These are phyloP conservation scores for Oenanthe sinensis DNA, from an alignment of 129 eudicot genomes.

Conservation along the genomic window DNA sequence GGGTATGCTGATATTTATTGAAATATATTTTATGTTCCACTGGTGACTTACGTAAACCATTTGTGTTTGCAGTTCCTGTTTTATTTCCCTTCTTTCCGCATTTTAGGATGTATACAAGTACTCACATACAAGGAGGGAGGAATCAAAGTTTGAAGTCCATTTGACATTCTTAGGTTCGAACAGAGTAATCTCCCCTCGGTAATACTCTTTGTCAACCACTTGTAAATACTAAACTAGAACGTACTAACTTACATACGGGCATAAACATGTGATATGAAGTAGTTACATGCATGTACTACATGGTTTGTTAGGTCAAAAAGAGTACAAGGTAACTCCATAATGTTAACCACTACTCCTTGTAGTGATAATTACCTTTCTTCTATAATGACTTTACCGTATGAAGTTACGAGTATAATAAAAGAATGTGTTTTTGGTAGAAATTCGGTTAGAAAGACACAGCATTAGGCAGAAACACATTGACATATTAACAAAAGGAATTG, in stretches of 20 bases:
- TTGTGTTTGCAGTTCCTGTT: slow-evolving; percentile 18
- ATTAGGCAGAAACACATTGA: background rate
- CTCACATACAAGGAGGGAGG: slow-evolving; percentile 13
- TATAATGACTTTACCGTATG: background rate
- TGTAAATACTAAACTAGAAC: background rate
- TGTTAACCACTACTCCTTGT: background rate
- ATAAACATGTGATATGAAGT: background rate
- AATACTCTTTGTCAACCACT: background rate
- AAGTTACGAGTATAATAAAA: background rate
- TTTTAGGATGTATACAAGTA: slow-evolving; percentile 18
- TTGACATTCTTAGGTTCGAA: slow-evolving; percentile 4
- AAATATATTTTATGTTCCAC: background rate
- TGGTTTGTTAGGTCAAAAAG: background rate
- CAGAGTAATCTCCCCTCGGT: background rate
- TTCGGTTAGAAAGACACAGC: background rate
- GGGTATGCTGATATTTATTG: background rate
- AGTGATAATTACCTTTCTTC: background rate
- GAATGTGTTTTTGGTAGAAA: background rate
- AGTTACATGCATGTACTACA: background rate
- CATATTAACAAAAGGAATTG: background rate
- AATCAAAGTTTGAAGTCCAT: background rate
- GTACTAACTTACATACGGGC: background rate
- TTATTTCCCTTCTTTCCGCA: slow-evolving; percentile 9
- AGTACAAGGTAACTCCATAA: background rate
- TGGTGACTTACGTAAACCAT: background rate